Evolutionary conservation across 2,329 filamentous ascomycete species (phyloP).

Genomic region (Xylariales sp.): DNA sequence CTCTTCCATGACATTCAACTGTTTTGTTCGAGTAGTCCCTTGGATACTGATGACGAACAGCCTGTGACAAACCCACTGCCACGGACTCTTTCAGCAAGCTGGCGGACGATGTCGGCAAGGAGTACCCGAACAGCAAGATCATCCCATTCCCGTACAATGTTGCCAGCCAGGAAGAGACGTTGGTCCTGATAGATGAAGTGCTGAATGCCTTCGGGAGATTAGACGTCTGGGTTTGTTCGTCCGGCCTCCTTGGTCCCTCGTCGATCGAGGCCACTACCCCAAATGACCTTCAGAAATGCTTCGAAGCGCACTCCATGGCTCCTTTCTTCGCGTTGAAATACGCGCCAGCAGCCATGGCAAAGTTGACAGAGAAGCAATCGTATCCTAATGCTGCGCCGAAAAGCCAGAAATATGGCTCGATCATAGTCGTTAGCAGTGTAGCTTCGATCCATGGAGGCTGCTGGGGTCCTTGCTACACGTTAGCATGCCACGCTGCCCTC

Average conservation of each 20-base stretch:
- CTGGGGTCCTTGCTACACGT: slow-evolving; percentile 58
- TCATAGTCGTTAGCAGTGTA: slow-evolving; percentile 56
- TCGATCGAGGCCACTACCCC: slow-evolving; percentile 53
- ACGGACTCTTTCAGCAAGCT: slow-evolving; percentile 35
- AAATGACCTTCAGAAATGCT: slow-evolving; percentile 49
- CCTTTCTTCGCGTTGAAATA: slow-evolving; percentile 64
- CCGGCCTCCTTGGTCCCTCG: slow-evolving; percentile 52
- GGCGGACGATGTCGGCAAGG: slow-evolving; percentile 34
- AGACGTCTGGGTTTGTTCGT: slow-evolving; percentile 57
- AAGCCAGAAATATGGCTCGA: slow-evolving; percentile 54
- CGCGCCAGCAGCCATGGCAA: slow-evolving; percentile 58
- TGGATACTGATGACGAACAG: slow-evolving; percentile 24
- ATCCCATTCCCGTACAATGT: slow-evolving; percentile 58
- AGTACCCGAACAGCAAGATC: slow-evolving; percentile 52
- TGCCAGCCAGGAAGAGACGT: slow-evolving; percentile 55
- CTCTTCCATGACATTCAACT: neutral
- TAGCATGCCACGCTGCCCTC: slow-evolving; percentile 55
- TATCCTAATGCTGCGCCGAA: slow-evolving; percentile 60
- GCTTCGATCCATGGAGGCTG: slow-evolving; percentile 54
- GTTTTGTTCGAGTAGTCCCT: neutral
- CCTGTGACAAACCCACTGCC: slow-evolving; percentile 42
- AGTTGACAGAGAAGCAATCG: slow-evolving; percentile 46
- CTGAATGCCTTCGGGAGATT: slow-evolving; percentile 55
- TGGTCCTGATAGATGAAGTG: slow-evolving; percentile 57
- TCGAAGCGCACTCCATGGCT: slow-evolving; percentile 56